Conservation (phyloP, 192 early-diverging fungal genomes). For the Coemansia interrupta region DNA sequence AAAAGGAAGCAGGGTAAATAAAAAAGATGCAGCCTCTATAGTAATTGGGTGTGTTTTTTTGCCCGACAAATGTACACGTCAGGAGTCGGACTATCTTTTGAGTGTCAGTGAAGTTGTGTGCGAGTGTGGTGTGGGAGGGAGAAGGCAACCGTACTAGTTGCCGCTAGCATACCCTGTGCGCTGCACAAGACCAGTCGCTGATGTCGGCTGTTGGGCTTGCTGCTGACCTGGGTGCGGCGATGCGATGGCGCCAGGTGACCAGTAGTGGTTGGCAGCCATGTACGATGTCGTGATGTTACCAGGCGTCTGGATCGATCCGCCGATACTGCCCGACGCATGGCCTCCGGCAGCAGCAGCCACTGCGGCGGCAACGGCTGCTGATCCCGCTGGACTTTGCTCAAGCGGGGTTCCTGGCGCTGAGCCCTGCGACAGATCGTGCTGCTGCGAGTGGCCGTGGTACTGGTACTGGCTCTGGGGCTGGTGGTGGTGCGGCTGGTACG, state of each 20-base stretch:
- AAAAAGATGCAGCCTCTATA: slow-evolving; percentile 10
- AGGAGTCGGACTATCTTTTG: background rate
- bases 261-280: slow-evolving; percentile 40
- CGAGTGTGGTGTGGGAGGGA: no score
- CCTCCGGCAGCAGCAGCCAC: slow-evolving; percentile 23
- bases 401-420: slow-evolving; percentile 23
- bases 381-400: slow-evolving; percentile 22
- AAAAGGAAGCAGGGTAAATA: background rate
- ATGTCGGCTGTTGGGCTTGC: slow-evolving; percentile 21
- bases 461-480: slow-evolving; percentile 22
- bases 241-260: slow-evolving; percentile 25
- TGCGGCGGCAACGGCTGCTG: slow-evolving; percentile 32
- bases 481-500: slow-evolving; percentile 23
- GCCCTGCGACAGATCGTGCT: slow-evolving; percentile 2
- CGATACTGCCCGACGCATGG: slow-evolving; percentile 3
- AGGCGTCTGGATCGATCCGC: slow-evolving; percentile 8
- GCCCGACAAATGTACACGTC: background rate
- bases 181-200: slow-evolving; percentile 25
- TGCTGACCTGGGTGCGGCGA: slow-evolving; percentile 34
- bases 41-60: slow-evolving; percentile 9
- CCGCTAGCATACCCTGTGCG: slow-evolving; percentile 38
- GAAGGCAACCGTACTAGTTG: slow-evolving; percentile 1
- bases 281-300: slow-evolving; percentile 29
- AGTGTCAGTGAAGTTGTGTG: background rate
- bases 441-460: slow-evolving; percentile 10